These are phyloP conservation scores for Colletotrichum sp. DNA, from an alignment of 2,329 filamentous ascomycete genomes.

Conservation along the genomic window DNA sequence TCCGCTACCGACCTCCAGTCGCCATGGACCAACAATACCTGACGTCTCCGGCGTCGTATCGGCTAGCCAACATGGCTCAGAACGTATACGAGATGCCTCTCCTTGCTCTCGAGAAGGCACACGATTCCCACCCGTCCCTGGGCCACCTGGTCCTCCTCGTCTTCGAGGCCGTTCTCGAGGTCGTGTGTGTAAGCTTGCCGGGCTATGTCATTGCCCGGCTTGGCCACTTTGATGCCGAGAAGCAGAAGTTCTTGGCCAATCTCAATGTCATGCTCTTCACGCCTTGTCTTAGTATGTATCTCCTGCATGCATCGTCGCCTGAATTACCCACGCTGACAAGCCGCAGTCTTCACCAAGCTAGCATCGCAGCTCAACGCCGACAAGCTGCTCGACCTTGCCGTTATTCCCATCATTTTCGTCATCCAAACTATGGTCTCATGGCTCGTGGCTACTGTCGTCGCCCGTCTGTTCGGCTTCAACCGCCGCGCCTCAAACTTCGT, in stretches of 20 bases:
- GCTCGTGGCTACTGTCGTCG: slow-evolving; percentile 72
- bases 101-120: slow-evolving; percentile 42
- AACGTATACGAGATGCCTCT: slow-evolving; percentile 47
- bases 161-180: slow-evolving; percentile 93
- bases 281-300: slow-evolving; percentile 83
- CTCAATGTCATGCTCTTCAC: slow-evolving; percentile 97
- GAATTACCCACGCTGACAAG: slow-evolving; percentile 21
- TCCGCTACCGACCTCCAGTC: neutral
- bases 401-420: slow-evolving; percentile 94
- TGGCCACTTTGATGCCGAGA: slow-evolving; percentile 93
- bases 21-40: slow-evolving; percentile 30
- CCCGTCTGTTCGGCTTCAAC: slow-evolving; percentile 79
- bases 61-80: slow-evolving; percentile 42
- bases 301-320: neutral
- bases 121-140: slow-evolving; percentile 68
- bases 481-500: slow-evolving; percentile 93
- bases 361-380: slow-evolving; percentile 92
- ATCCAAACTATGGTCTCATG: slow-evolving; percentile 90
- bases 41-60: slow-evolving; percentile 51
- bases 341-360: slow-evolving; percentile 90
- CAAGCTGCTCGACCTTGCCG: slow-evolving; percentile 86
- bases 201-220: slow-evolving; percentile 90
- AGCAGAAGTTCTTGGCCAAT: slow-evolving; percentile 96
- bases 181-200: slow-evolving; percentile 92
- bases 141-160: slow-evolving; percentile 79